Conservation (phyloP, 1,284 basidiomycete species). For the Uromyces viciae-fabae region DNA sequence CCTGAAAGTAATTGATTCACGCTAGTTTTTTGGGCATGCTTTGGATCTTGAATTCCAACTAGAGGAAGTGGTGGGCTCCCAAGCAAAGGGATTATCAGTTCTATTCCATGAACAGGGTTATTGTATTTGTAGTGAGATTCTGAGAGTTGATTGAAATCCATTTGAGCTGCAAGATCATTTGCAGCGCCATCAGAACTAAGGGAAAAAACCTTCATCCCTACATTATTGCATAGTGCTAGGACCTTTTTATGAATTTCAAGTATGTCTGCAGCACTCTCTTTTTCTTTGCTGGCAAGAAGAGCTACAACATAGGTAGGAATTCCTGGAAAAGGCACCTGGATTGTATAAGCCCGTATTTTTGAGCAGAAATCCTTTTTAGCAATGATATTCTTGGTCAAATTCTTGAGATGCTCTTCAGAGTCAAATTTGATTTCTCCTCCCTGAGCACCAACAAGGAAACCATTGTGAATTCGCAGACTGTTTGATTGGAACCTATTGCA, state of each 20-base stretch:
- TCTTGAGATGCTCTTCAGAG: not conserved
- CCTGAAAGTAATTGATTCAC: slow-evolving; percentile 12
- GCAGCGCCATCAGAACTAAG: slow-evolving; percentile 11
- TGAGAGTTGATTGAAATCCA: not conserved
- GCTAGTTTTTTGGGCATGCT: slow-evolving; percentile 5
- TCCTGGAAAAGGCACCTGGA: not conserved
- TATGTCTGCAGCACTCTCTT: not conserved
- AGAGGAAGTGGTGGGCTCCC: not conserved
- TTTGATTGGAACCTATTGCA: slow-evolving; percentile 5
- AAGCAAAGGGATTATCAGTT: not conserved
- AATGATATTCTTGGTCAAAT: not conserved
- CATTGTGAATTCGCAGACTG: slow-evolving; percentile 11
- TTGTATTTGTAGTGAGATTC: not conserved
- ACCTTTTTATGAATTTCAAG: not conserved
- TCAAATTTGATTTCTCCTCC: not conserved
- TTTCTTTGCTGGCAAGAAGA: not conserved
- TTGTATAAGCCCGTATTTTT: slow-evolving; percentile 2
- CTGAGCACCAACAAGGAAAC: slow-evolving; percentile 12
- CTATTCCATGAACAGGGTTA: not conserved
- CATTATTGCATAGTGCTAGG: not conserved
- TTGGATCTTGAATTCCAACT: slow-evolving; percentile 9
- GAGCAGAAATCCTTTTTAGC: not conserved
- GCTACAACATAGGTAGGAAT: slow-evolving; percentile 3
- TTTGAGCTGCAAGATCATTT: not conserved
- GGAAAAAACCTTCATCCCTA: not conserved